phyloP scores from a whole-genome alignment of 192 early-diverging fungal genomes.

The Funneliformis geosporum region DNA sequence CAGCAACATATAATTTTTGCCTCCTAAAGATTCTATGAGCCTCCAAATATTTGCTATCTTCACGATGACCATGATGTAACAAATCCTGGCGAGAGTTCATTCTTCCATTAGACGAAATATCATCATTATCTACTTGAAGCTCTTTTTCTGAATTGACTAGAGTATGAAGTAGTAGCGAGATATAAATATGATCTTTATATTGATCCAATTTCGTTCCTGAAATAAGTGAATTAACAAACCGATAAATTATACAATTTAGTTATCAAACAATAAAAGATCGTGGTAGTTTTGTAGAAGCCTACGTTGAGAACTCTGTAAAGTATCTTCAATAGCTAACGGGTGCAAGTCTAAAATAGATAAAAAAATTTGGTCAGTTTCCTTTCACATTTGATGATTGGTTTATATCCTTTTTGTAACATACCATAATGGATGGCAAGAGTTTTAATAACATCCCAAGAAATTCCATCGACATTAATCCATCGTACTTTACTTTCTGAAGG shows the following conservation, averaged over 20 bases:
- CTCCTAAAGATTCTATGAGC: conserved; percentile 17
- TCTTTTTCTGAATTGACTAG: neutral
- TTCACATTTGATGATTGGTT: neutral
- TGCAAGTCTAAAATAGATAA: conserved; percentile 34
- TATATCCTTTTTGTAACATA: neutral
- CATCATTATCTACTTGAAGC: neutral
- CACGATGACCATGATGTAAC: conserved; percentile 5
- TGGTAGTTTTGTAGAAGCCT: neutral
- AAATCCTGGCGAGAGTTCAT: neutral
- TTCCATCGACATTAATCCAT: conserved; percentile 57
- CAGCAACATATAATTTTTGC: neutral
- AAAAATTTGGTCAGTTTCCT: no score
- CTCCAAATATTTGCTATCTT: conserved; percentile 12
- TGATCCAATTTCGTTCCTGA: conserved; percentile 35
- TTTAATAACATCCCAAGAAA: conserved; percentile 52
- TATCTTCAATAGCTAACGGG: conserved; percentile 43
- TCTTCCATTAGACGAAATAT: neutral
- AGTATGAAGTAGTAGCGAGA: conserved; percentile 34
- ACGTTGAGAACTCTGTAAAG: conserved; percentile 9
- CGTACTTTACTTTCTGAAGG: conserved; percentile 47
- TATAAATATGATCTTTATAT: conserved; percentile 30
- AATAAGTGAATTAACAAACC: neutral
- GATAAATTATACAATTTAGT: neutral
- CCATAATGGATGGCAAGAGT: conserved; percentile 41
- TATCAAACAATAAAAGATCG: neutral